phyloP scores from a whole-genome alignment of 805 yeast species.

The Lipomyces sp. region DNA sequence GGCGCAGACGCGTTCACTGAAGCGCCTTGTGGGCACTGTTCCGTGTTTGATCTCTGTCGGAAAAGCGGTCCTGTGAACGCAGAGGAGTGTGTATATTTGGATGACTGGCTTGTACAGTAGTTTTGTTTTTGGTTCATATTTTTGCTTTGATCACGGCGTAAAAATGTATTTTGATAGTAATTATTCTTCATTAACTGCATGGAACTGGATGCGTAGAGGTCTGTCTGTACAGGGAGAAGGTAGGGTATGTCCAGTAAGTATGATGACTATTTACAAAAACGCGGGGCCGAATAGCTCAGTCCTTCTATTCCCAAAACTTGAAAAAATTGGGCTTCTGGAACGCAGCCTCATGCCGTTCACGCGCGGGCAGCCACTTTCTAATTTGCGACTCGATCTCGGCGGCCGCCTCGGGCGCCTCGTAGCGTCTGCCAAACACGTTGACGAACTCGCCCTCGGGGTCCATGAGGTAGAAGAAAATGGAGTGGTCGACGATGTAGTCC shows the following conservation, averaged over 20 bases:
- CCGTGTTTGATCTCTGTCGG: conserved; percentile 34
- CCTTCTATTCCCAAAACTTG: conserved; percentile 24
- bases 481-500: conserved; percentile 94
- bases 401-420: conserved; percentile 72
- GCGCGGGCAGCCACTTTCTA: conserved; percentile 65
- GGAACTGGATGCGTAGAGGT: too few relatives aligned
- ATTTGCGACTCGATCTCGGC: conserved; percentile 73
- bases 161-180: too few relatives aligned
- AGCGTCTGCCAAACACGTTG: conserved; percentile 91
- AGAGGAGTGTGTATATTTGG: conserved; percentile 36
- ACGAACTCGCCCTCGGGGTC: conserved; percentile 97
- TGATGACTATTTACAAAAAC: too few relatives aligned
- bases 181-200: too few relatives aligned
- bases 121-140: neutral
- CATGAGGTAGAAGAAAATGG: conserved; percentile 87
- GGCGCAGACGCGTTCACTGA: conserved; percentile 34
- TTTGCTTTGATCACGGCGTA: too few relatives aligned
- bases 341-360: conserved; percentile 13
- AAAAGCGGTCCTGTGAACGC: conserved; percentile 36
- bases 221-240: too few relatives aligned
- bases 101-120: conserved; percentile 35
- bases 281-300: too few relatives aligned
- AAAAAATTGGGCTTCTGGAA: conserved; percentile 24
- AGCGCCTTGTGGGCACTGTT: conserved; percentile 37
- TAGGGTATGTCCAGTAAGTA: too few relatives aligned